phyloP scores from a whole-genome alignment of 1,139 yeast genomes.

The Pichia sp. region DNA sequence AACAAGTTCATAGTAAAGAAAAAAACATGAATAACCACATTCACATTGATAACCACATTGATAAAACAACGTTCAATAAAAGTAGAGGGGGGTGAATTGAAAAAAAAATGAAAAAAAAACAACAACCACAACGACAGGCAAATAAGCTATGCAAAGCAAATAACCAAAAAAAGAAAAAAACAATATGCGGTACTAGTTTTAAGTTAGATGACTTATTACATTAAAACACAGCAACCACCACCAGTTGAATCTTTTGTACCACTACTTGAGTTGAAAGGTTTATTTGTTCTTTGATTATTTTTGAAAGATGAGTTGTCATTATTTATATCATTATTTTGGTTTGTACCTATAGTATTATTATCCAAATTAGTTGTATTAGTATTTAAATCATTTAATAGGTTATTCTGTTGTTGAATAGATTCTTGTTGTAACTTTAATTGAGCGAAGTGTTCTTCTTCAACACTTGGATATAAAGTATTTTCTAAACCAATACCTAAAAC shows the following conservation, averaged over 20 bases:
- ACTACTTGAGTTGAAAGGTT: conserved; percentile 6
- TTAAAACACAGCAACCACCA: conserved; percentile 30
- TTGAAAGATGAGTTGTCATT: neutral
- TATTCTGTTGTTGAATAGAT: conserved; percentile 1
- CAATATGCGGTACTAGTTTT: neutral
- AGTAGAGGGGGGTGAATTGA: too few species aligned
- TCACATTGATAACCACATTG: too few species aligned
- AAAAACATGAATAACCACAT: neutral
- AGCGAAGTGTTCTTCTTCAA: conserved; percentile 21
- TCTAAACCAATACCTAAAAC: conserved; percentile 24
- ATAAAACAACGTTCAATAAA: too few species aligned
- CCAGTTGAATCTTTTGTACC: conserved; percentile 20
- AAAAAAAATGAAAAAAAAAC: too few species aligned
- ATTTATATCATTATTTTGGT: neutral
- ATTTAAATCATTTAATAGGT: neutral
- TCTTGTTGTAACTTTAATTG: conserved; percentile 1
- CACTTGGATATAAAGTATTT: conserved; percentile 26
- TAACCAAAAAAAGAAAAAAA: neutral
- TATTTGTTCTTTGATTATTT: neutral
- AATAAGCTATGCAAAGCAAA: too few species aligned
- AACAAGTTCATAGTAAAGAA: neutral
- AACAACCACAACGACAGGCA: too few species aligned
- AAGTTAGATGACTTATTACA: conserved; percentile 19
- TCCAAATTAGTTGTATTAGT: neutral
- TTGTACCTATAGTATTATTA: neutral